Evolutionary conservation across 768 basidiomycete genomes (phyloP), one percentile per base, ranked within the genome.

Genomic region (Rhodotorula toruloides): DNA sequence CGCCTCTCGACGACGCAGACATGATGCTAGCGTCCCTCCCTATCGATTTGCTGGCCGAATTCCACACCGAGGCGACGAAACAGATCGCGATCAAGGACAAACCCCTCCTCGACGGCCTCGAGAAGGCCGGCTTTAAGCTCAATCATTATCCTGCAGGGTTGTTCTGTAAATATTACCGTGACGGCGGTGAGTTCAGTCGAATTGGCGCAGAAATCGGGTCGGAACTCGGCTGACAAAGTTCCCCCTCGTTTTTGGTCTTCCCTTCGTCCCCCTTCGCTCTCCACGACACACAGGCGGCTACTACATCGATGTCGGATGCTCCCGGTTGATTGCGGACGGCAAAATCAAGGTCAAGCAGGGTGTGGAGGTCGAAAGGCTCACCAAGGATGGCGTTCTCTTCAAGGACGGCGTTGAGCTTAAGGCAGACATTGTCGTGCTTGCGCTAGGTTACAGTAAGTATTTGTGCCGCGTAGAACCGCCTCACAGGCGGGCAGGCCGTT

Each of bases 271-370:
- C 21, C 3, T 53, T 12, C 22, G 50, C 34, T 22, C 31, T 21
- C 19, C 32, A 27, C 17, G 29, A 4, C 6, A 63, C 36, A 67
- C 71, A 13, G 74, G 73, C 39, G 71, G 70, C 12, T 73, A 75
- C 72, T 75, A 75, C 56, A 74, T 75, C 52, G 73, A 74, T 34
- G 68, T 71, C 58, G 73, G 72, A 4, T 59, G 62, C 54, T 71
- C 70, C 3, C 81, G 86, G 75, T 77, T 83, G 68, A 83, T 87
- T 72, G 81, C 82, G 50, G 84, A 86, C 72, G 85, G 86, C 10
- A 83, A 84, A 73, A 85, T 88, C 79, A 86, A 86, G 75, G 76
- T 88, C 61, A 87, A 87, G 78, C 85, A 82, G 76, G 84, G 84
- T 61, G 77, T 78, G 54, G 77, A 79, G 52, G 82, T 87, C 60